Evolutionary conservation across 495 filamentous ascomycete genomes (phyloP).

Genomic region (Penicillium angulare): DNA sequence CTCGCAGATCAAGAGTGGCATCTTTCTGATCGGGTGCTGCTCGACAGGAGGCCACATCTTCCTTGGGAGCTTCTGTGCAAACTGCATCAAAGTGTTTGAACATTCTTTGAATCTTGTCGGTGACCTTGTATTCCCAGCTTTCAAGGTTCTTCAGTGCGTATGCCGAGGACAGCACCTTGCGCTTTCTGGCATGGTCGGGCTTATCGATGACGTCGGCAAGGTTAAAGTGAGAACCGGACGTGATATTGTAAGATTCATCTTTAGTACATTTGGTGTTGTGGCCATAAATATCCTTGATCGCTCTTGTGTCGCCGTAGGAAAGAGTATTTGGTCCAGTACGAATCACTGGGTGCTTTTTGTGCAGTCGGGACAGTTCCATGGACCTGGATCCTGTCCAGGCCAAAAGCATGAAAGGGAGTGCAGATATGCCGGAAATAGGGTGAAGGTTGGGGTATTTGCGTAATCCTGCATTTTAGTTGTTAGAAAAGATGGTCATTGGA

Average conservation of each 20-base stretch:
- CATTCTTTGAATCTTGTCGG: constrained; percentile 47
- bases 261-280: constrained; percentile 52
- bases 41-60: constrained; percentile 22
- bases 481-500: not conserved
- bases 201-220: constrained; percentile 49
- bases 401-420: constrained; percentile 45
- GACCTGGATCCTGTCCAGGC: constrained; percentile 44
- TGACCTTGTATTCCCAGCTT: constrained; percentile 55
- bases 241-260: constrained; percentile 42
- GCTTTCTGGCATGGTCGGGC: constrained; percentile 47
- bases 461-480: constrained; percentile 31
- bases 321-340: constrained; percentile 53
- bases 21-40: constrained; percentile 24
- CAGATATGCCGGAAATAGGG: constrained; percentile 43
- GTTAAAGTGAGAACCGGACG: constrained; percentile 41
- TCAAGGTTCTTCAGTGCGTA: constrained; percentile 56
- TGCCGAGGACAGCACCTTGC: constrained; percentile 50
- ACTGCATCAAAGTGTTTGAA: constrained; percentile 40
- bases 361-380: constrained; percentile 36
- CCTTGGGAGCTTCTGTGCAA: constrained; percentile 23
- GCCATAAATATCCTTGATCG: constrained; percentile 58
- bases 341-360: constrained; percentile 46
- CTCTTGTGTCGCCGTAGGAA: constrained; percentile 42
- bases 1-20: constrained; percentile 40
- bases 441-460: constrained; percentile 49